Conservation (phyloP, 2,329 filamentous ascomycete genomes). For the Didymella segeticola region DNA sequence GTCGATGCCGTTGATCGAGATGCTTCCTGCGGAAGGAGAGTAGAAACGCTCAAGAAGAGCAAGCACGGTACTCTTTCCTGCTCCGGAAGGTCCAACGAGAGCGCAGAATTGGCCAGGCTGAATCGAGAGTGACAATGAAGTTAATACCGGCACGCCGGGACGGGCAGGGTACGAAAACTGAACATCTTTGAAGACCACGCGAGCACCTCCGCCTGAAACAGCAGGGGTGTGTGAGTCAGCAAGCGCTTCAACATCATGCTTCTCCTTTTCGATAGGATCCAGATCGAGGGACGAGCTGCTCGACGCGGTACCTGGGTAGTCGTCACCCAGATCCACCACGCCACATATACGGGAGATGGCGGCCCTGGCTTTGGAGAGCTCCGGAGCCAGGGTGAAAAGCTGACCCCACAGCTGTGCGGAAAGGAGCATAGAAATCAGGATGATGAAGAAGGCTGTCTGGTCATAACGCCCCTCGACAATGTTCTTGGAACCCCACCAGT, state of each 20-base stretch:
- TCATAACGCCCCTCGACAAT: constrained; percentile 71
- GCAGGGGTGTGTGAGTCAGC: constrained; percentile 57
- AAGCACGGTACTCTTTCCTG: constrained; percentile 72
- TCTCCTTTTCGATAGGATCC: constrained; percentile 70
- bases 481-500: constrained; percentile 79
- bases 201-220: constrained; percentile 67
- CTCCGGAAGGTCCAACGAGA: constrained; percentile 70
- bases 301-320: constrained; percentile 57
- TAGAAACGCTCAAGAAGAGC: constrained; percentile 62
- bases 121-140: constrained; percentile 63
- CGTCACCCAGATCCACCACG: constrained; percentile 49
- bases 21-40: constrained; percentile 55
- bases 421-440: constrained; percentile 73
- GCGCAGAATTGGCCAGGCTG: constrained; percentile 67
- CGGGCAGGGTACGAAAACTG: constrained; percentile 71
- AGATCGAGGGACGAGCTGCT: constrained; percentile 89
- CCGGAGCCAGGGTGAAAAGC: constrained; percentile 76
- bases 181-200: constrained; percentile 65
- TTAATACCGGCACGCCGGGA: constrained; percentile 64
- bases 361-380: constrained; percentile 71
- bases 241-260: constrained; percentile 43
- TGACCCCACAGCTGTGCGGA: constrained; percentile 76
- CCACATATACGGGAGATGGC: constrained; percentile 82
- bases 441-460: constrained; percentile 75
- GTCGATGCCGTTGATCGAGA: constrained; percentile 61